A percentile compares a stretch with the other conserved stretches of the same genome.
phyloP scores from a whole-genome alignment of 108 stramenopile genomes.

The Nannochloropsis oceanica region DNA sequence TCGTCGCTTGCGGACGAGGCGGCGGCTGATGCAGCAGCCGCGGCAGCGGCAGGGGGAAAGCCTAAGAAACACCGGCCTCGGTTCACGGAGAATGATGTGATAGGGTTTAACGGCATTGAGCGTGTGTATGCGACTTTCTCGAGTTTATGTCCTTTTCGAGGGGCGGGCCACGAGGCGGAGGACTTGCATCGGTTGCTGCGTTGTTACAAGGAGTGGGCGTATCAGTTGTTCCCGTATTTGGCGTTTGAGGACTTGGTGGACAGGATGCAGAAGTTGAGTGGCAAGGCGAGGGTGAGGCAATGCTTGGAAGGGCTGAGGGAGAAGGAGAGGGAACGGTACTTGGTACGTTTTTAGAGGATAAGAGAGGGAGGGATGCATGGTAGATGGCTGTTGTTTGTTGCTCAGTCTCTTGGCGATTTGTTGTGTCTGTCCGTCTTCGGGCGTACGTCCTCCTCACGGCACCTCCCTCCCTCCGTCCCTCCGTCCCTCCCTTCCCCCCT shows the following conservation, averaged over 20 bases:
- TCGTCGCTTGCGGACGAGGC: not conserved
- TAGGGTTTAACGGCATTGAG: not conserved
- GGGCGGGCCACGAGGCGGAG: not conserved
- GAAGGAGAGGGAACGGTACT: constrained; percentile 12
- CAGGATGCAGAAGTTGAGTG: constrained; percentile 17
- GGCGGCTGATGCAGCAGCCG: not conserved
- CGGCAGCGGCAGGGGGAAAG: not conserved
- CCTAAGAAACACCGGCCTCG: not conserved
- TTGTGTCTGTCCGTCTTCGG: not conserved
- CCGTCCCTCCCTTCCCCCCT: not conserved
- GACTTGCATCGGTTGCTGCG: not conserved
- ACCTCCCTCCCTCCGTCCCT: not conserved
- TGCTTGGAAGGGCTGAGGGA: constrained; percentile 14
- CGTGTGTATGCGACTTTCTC: not conserved
- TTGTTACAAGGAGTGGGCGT: constrained; percentile 15
- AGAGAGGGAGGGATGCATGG: not conserved
- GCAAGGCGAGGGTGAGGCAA: constrained; percentile 10
- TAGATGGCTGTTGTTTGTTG: not conserved
- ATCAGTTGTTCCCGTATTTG: constrained; percentile 17
- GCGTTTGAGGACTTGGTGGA: constrained; percentile 22
- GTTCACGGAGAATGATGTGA: not conserved
- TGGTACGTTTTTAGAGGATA: not conserved
- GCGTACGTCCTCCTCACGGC: not conserved
- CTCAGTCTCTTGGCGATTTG: not conserved
- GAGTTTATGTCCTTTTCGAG: not conserved